Evolutionary conservation across 805 yeast species (phyloP), one percentile per base, ranked within the genome.

Genomic region (Candida ficus): DNA sequence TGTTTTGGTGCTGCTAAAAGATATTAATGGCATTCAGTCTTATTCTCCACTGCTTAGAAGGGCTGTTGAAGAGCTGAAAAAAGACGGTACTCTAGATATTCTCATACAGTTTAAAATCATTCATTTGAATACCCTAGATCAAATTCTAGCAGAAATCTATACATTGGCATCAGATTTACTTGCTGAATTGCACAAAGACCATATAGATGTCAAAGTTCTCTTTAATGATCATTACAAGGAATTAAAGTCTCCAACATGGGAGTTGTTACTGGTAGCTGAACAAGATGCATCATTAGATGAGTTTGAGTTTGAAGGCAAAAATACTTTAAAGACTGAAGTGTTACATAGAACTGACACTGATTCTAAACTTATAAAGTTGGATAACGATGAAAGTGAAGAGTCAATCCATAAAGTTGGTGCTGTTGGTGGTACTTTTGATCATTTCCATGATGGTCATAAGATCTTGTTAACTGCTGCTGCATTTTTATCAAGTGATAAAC

Each of bases 341-440:
- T 44, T 52, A 1, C 45, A 47, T 14, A 36, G 38, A 32, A 40
- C 46, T 31, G 14, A 44, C 0, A 3, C 13, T 7, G 29, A 28
- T 3, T 32, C 42, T 8, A 36, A 26, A 4, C 16, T 6, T 7
- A 19, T 43, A 2, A 42, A 38, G 10, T n/a, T 41, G 16, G 54
- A 47, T 9, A 11, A 33, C 1, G 60, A 50, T 34, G 49, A 41
- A 2, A 47, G 50, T 17, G 56, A 50, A 14, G 53, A 52, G 18
- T 51, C 57, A 9, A 39, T 47, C 4, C 68, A 62, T 43, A 42
- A 48, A 14, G 68, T 70, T 5, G 52, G 60, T 21, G 91, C 96
- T 0, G 80, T 91, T 2, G 99, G 99, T 1, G 99, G 99, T 0
- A 93, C 99, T 0, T 93, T 93, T 64, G 99, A 93, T 57, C 98